phyloP scores from a whole-genome alignment of 2,329 filamentous ascomycete species.

The Colletotrichum incanum region DNA sequence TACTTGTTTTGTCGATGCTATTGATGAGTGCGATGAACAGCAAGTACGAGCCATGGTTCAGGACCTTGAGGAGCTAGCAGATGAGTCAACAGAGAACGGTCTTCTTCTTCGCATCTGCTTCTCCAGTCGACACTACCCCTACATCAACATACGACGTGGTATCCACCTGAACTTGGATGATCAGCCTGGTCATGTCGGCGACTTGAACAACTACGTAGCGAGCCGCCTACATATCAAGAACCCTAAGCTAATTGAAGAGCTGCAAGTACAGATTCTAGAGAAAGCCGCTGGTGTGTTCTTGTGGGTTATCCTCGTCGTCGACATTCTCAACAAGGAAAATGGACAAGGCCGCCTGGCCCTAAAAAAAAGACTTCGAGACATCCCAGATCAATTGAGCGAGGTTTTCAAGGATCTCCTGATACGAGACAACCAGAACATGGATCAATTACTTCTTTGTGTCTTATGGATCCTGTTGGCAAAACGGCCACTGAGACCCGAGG shows the following conservation, averaged over 20 bases:
- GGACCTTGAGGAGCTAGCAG: neutral
- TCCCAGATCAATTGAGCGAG: conserved; percentile 58
- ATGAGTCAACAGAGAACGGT: neutral
- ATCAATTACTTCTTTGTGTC: conserved; percentile 62
- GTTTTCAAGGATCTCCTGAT: conserved; percentile 68
- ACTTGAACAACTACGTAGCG: conserved; percentile 53
- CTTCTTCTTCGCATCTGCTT: neutral
- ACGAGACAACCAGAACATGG: conserved; percentile 59
- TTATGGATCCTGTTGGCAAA: conserved; percentile 69
- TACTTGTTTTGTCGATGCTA: neutral
- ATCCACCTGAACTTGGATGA: conserved; percentile 50
- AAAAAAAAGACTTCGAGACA: conserved; percentile 49
- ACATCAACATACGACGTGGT: neutral
- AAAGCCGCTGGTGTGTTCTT: conserved; percentile 61
- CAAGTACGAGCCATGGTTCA: neutral
- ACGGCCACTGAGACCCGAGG: conserved; percentile 57
- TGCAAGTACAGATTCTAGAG: conserved; percentile 48
- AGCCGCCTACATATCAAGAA: conserved; percentile 47
- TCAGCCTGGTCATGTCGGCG: conserved; percentile 53
- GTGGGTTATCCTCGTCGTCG: conserved; percentile 59
- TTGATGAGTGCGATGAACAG: neutral
- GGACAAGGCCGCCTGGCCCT: conserved; percentile 49
- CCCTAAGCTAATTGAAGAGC: neutral
- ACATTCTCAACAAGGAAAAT: conserved; percentile 56
- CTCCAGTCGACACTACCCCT: neutral